Conservation (phyloP, 345 rosid species). For the Eucalyptus polyanthemos region DNA sequence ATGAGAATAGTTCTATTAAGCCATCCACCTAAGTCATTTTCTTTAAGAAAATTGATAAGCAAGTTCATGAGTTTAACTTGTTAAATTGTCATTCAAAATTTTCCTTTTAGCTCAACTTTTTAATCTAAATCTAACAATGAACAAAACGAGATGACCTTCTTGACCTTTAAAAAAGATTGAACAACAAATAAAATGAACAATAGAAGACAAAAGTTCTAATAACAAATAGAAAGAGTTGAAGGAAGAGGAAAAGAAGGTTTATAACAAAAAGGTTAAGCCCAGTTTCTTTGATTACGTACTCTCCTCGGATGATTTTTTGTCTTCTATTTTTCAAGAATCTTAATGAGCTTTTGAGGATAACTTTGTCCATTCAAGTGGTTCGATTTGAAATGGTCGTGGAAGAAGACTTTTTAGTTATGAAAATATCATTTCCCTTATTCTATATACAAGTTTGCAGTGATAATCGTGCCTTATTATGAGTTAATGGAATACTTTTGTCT, state of each 20-base stretch:
- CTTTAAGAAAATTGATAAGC: not conserved
- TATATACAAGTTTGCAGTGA: not conserved
- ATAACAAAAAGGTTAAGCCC: not conserved
- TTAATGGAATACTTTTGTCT: not conserved
- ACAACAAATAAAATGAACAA: not conserved
- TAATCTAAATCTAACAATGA: not conserved
- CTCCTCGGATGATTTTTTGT: not conserved
- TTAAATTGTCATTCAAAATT: not conserved
- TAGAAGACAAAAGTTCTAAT: not conserved
- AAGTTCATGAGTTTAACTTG: not conserved
- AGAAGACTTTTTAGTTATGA: not conserved
- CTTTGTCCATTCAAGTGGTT: not conserved
- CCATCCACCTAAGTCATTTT: not conserved
- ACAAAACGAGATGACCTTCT: not conserved
- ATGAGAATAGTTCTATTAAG: not conserved
- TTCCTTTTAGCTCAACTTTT: not conserved
- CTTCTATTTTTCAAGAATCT: not conserved
- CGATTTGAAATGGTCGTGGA: not conserved
- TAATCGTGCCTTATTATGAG: not conserved
- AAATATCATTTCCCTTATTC: not conserved
- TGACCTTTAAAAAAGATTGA: not conserved
- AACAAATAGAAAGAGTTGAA: not conserved
- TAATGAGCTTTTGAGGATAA: not conserved
- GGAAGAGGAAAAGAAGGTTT: not conserved
- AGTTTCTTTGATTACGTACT: not conserved